Evolutionary conservation across 371 early-diverging fungal genomes (phyloP).

Genomic region (Lichtheimia ornata): DNA sequence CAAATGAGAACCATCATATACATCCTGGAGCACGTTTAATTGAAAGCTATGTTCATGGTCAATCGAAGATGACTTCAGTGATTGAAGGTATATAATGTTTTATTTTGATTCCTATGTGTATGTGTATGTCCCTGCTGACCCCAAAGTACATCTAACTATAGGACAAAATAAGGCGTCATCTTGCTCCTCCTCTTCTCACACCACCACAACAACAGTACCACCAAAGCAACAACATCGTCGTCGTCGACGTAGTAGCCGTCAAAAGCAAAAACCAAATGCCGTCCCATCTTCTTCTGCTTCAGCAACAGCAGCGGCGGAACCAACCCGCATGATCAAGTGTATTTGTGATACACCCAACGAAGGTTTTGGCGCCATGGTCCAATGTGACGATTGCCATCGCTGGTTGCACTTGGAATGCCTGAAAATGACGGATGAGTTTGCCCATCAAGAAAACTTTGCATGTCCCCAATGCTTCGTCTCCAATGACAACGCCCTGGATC

Average conservation of each 20-base stretch:
- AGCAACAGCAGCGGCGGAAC: slow-evolving; percentile 1
- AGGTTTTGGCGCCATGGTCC: slow-evolving; percentile 56
- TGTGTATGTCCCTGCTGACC: no score
- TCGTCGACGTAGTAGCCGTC: not conserved
- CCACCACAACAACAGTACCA: no score
- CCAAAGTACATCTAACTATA: no score
- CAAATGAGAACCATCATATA: not conserved
- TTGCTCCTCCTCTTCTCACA: no score
- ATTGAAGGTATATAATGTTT: not conserved
- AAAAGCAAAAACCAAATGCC: not conserved
- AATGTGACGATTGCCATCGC: slow-evolving; percentile 56
- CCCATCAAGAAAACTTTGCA: slow-evolving; percentile 46
- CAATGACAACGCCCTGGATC: slow-evolving; percentile 13
- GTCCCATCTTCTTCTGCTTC: not conserved
- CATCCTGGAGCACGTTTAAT: slow-evolving; percentile 29
- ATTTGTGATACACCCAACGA: slow-evolving; percentile 55
- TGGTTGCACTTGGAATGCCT: slow-evolving; percentile 64
- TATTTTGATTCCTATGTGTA: no score
- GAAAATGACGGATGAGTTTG: slow-evolving; percentile 36
- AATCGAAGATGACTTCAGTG: slow-evolving; percentile 8
- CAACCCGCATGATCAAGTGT: slow-evolving; percentile 36
- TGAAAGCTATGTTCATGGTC: slow-evolving; percentile 30
- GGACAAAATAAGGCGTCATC: no score
- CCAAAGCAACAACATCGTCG: not conserved
- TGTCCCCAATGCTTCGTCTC: slow-evolving; percentile 49